phyloP scores from a whole-genome alignment of 805 yeast species.

The Hanseniaspora valbyensis region DNA sequence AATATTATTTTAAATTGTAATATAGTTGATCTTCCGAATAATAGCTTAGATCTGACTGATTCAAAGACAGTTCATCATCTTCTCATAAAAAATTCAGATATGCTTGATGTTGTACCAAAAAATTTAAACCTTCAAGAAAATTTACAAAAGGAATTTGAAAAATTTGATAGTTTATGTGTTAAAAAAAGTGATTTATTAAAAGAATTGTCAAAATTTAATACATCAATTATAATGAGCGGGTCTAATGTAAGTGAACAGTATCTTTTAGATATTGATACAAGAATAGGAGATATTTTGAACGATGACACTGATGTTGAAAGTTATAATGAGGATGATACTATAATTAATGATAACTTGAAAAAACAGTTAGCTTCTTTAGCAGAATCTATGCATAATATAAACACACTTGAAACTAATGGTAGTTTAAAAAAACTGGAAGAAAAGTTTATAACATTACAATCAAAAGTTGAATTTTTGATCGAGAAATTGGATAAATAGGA shows the following conservation, averaged over 20 bases:
- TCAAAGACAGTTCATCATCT: neutral
- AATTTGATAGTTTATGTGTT: conserved; percentile 4
- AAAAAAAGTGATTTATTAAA: neutral
- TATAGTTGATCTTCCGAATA: neutral
- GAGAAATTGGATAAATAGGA: no score
- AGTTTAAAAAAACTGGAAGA: no score
- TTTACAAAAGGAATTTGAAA: neutral
- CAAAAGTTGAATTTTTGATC: no score
- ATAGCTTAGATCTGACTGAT: no score
- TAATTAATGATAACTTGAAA: no score
- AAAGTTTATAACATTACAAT: no score
- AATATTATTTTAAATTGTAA: conserved; percentile 7
- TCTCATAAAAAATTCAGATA: neutral
- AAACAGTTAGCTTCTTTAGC: no score
- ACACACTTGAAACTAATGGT: no score
- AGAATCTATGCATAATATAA: no score
- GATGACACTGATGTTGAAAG: neutral
- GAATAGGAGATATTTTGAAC: neutral
- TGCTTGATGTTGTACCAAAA: neutral
- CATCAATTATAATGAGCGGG: neutral
- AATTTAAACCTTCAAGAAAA: neutral
- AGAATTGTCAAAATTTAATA: neutral
- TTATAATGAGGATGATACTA: neutral
- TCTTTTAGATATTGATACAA: neutral
- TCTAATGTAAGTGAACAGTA: neutral